Percentiles rank a stretch among this genome's conserved stretches.
These are phyloP conservation scores for Tympanopsis confertula DNA, from an alignment of 2,329 filamentous ascomycete species.

Conservation along the genomic window DNA sequence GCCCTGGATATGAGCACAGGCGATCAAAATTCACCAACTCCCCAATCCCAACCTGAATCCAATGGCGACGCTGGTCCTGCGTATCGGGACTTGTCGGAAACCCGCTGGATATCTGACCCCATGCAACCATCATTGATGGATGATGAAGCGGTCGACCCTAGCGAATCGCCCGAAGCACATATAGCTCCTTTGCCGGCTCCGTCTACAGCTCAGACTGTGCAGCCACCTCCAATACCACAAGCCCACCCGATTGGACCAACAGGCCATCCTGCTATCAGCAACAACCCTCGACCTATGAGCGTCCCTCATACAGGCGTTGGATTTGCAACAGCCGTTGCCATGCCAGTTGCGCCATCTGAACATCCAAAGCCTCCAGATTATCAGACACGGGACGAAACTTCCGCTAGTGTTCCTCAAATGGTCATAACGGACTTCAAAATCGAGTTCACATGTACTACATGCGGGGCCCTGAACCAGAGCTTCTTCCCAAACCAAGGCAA, in stretches of 20 bases:
- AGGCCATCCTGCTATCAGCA: neutral
- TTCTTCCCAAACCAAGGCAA: constrained; percentile 23
- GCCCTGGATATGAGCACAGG: neutral
- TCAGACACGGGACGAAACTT: constrained; percentile 8
- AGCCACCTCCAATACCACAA: neutral
- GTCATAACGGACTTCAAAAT: constrained; percentile 23
- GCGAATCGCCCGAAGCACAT: neutral
- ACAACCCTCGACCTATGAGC: neutral
- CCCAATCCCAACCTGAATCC: no score
- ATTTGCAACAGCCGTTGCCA: no score
- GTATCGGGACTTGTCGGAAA: neutral
- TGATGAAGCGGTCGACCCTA: neutral
- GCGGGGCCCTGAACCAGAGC: constrained; percentile 21
- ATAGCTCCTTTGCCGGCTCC: no score
- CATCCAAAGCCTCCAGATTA: no score
- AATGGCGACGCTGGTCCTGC: no score
- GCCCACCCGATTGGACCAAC: no score
- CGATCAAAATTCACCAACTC: neutral
- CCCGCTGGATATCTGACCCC: neutral
- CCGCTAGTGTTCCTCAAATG: constrained; percentile 12
- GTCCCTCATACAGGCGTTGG: neutral
- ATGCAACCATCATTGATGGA: neutral
- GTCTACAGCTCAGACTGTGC: no score
- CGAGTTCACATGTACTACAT: constrained; percentile 23
- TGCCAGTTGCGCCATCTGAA: no score